Percentiles rank a stretch among this genome's conserved stretches.
phyloP scores from a whole-genome alignment of 225 moss, liverwort and hornwort genomes.

The Thuidium tamariscinum region DNA sequence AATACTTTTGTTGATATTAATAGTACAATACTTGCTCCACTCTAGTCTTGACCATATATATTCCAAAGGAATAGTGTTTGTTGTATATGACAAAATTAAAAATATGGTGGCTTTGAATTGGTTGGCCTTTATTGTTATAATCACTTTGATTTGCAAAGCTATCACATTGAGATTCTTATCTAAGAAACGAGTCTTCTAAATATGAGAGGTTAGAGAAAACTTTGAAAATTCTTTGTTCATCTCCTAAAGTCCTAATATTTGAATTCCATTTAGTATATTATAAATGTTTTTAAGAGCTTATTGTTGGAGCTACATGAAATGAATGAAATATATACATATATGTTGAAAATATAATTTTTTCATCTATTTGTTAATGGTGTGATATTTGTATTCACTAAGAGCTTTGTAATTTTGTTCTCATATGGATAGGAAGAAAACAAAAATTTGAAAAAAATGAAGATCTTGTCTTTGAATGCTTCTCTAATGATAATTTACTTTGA shows the following conservation, averaged over 20 bases:
- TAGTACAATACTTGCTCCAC: fast-evolving
- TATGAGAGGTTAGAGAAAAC: fast-evolving
- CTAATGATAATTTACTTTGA: fast-evolving
- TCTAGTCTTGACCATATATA: fast-evolving
- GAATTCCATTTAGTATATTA: neutral
- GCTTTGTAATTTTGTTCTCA: fast-evolving
- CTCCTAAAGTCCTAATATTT: fast-evolving
- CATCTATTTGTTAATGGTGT: neutral
- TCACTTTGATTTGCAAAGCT: neutral
- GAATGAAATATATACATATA: neutral
- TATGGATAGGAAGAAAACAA: neutral
- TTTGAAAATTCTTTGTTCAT: neutral
- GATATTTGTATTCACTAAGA: neutral
- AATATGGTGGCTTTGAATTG: neutral
- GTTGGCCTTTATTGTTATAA: too few species aligned
- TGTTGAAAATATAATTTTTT: neutral
- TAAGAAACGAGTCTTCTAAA: neutral
- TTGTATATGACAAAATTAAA: neutral
- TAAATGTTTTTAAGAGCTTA: neutral
- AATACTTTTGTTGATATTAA: neutral
- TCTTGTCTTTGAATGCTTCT: neutral
- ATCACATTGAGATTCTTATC: too few species aligned
- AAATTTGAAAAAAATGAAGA: neutral
- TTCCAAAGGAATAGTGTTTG: neutral
- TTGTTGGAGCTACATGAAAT: neutral